Evolutionary conservation across 768 basidiomycete species (phyloP), one percentile per base, ranked within the genome.

Genomic region (Gloeopeniophorella convolvens): DNA sequence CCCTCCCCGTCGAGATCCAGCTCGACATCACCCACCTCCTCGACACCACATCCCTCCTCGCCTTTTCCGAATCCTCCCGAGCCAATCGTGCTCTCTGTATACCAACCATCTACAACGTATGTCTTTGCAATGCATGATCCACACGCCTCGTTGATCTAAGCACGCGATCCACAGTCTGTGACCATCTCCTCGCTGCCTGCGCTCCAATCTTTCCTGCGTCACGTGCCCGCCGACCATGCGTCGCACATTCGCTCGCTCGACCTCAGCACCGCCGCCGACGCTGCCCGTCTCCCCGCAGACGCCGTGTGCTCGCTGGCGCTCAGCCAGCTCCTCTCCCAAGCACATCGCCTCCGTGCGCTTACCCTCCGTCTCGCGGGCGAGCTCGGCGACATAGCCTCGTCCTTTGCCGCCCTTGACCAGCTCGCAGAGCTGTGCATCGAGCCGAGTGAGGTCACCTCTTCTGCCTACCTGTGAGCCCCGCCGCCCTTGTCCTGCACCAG

Each of bases 1-100:
- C 46, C 24, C 57, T 58, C 44, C 57, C 57, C 11, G 46, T 45
- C 3, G 57, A 58, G 16, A 44, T 58, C 20, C 57, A 53, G 27
- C 40, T 58, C 20, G 30, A 50, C 3, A 45, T 57, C 55, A 50
- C 48, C 21, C 46, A 45, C 8, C 55, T 45, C 24, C 55, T 58
- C 47, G 57, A 57, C 18, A 7, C 30, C 42, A 20, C 40, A 5
- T 16, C 55, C n/a, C 57, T 58, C 28, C 37, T 24, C 21, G 51
- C 57, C 1, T 50, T 58, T 34, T 52, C 50, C 39, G 30, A 26
- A 2, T 44, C 30, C 4, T 56, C 50, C 44, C 46, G 23, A 11
- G 15, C 40, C 23, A 34, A 31, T 27, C 47, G 20, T 18, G 35
- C 39, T 33, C 50, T 58, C 28, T 57, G 49, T 40, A 7, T 53